These are phyloP conservation scores for Solanum virginianum DNA, from an alignment of 257 asterid species.

Conservation along the genomic window DNA sequence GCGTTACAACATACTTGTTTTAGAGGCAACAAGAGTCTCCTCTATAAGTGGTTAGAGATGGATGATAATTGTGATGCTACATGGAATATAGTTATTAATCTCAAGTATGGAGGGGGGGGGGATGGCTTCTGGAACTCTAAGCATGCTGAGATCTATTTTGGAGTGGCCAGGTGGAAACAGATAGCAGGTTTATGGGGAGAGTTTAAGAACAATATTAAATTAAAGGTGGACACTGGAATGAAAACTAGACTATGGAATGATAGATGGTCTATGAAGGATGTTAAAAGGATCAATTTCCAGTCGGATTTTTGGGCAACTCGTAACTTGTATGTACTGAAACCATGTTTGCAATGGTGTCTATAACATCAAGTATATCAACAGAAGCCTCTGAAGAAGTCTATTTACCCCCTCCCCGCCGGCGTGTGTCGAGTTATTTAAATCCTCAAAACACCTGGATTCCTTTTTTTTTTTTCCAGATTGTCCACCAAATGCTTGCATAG, in stretches of 20 bases:
- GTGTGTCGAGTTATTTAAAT: neutral
- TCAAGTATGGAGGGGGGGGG: neutral
- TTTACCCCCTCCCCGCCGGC: neutral
- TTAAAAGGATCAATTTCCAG: neutral
- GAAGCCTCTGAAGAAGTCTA: neutral
- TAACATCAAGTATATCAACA: neutral
- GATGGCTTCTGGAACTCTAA: neutral
- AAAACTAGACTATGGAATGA: neutral
- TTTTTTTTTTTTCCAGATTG: neutral
- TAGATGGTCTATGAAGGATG: neutral
- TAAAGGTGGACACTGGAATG: neutral
- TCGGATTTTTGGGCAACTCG: no score
- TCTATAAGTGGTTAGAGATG: neutral
- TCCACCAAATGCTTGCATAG: neutral
- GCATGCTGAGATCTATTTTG: neutral
- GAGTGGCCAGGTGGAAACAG: neutral
- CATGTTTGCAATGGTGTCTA: neutral
- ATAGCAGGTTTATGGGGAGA: neutral
- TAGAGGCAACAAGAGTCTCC: neutral
- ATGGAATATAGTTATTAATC: neutral
- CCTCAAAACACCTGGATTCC: neutral
- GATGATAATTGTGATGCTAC: neutral
- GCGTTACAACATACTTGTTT: neutral
- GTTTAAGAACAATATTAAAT: neutral
- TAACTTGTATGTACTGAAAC: no score